These are phyloP conservation scores for Ophiostoma sp. DNA, from an alignment of 2,329 filamentous ascomycete species.

Conservation along the genomic window DNA sequence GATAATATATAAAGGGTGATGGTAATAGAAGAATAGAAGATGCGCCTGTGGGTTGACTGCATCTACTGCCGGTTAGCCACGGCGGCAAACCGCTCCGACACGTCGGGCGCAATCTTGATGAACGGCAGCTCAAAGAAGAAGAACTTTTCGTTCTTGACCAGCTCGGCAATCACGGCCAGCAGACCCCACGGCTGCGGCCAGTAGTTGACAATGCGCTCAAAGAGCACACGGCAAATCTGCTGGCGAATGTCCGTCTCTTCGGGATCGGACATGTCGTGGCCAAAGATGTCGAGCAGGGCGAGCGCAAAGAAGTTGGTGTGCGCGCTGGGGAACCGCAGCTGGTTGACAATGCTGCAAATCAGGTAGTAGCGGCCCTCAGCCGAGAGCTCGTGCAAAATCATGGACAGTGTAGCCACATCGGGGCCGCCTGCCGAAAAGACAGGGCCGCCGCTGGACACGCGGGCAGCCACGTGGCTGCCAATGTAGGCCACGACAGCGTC, in stretches of 20 bases:
- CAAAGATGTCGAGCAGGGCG: slow-evolving; percentile 81
- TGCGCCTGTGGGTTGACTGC: not conserved
- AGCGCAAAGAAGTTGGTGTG: slow-evolving; percentile 94
- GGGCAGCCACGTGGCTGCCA: slow-evolving; percentile 68
- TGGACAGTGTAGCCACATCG: slow-evolving; percentile 72
- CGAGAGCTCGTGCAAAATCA: slow-evolving; percentile 71
- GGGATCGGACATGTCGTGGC: slow-evolving; percentile 68
- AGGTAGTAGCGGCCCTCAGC: slow-evolving; percentile 83
- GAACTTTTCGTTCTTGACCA: slow-evolving; percentile 88
- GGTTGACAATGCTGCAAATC: slow-evolving; percentile 81
- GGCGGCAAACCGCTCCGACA: slow-evolving; percentile 39
- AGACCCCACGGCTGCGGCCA: slow-evolving; percentile 96
- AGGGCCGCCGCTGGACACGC: slow-evolving; percentile 60
- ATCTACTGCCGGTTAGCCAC: slow-evolving; percentile 26
- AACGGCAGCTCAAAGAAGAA: slow-evolving; percentile 92
- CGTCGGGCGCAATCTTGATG: slow-evolving; percentile 86
- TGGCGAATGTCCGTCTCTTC: slow-evolving; percentile 83
- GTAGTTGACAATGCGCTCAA: slow-evolving; percentile 84
- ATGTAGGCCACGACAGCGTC: slow-evolving; percentile 84
- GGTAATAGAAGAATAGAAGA: not conserved
- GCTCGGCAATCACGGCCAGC: slow-evolving; percentile 81
- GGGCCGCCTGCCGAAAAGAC: slow-evolving; percentile 65
- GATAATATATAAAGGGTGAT: not conserved
- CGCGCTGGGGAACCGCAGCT: slow-evolving; percentile 84
- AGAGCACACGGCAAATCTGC: slow-evolving; percentile 82